phyloP scores from a whole-genome alignment of 1,139 yeast genomes.

The Hyphopichia burtonii region DNA sequence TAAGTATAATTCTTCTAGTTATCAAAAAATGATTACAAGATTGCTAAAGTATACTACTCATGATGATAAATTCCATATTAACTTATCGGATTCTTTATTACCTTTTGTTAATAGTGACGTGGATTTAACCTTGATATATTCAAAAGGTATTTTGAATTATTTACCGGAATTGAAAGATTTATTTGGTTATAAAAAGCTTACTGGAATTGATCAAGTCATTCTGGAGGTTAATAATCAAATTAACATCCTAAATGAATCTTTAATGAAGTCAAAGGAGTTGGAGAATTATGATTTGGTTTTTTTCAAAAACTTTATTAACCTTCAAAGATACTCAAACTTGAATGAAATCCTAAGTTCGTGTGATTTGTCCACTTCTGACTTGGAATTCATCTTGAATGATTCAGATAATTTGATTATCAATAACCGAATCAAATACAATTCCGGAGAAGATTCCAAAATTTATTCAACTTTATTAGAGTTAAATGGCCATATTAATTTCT shows the following conservation, averaged over 20 bases:
- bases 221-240: slow-evolving; percentile 8
- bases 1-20: slow-evolving; percentile 15
- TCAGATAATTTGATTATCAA: slow-evolving; percentile 7
- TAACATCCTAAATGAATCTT: slow-evolving; percentile 18
- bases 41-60: slow-evolving; percentile 15
- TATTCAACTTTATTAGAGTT: neutral
- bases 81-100: slow-evolving; percentile 8
- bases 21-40: slow-evolving; percentile 22
- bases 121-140: slow-evolving; percentile 16
- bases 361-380: slow-evolving; percentile 8
- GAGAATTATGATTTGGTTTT: slow-evolving; percentile 13
- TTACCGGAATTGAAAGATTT: slow-evolving; percentile 24
- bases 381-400: slow-evolving; percentile 8
- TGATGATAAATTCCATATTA: slow-evolving; percentile 11
- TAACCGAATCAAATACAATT: slow-evolving; percentile 8
- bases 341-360: slow-evolving; percentile 18
- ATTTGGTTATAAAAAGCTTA: neutral
- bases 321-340: slow-evolving; percentile 25
- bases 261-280: slow-evolving; percentile 10
- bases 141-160: slow-evolving; percentile 24
- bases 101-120: slow-evolving; percentile 8
- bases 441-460: slow-evolving; percentile 9
- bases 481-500: neutral
- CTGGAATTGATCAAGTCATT: neutral
- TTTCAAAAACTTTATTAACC: slow-evolving; percentile 23